Evolutionary conservation across 2,329 filamentous ascomycete genomes (phyloP).

Genomic region (Fusarium redolens): DNA sequence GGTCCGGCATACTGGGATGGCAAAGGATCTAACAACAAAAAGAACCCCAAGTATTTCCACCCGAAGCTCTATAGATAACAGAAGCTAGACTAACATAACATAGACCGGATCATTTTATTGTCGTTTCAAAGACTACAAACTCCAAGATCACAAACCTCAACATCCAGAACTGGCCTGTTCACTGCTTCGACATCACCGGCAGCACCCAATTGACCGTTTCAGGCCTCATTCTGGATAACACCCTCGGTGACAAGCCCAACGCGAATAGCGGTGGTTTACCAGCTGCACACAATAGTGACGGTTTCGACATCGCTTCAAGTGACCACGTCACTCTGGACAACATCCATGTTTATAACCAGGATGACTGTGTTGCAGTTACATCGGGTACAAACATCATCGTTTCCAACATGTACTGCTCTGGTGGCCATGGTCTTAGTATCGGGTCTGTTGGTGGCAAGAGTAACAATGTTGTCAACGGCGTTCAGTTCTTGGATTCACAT

Average conservation of each 20-base stretch:
- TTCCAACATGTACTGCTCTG: slow-evolving; percentile 48
- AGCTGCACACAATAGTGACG: slow-evolving; percentile 64
- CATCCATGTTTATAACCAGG: slow-evolving; percentile 67
- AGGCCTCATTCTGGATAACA: slow-evolving; percentile 54
- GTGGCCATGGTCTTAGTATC: slow-evolving; percentile 55
- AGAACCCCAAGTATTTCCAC: slow-evolving; percentile 28
- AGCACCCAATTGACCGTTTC: slow-evolving; percentile 49
- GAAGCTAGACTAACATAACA: accelerated
- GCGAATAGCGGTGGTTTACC: slow-evolving; percentile 36
- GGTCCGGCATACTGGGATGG: slow-evolving; percentile 27
- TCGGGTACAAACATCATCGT: slow-evolving; percentile 49
- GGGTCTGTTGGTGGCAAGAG: slow-evolving; percentile 57
- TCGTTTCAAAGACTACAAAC: neutral
- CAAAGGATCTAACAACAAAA: neutral
- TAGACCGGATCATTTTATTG: neutral
- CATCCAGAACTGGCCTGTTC: slow-evolving; percentile 55
- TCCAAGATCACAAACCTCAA: slow-evolving; percentile 51
- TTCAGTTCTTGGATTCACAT: slow-evolving; percentile 59
- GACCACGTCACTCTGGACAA: slow-evolving; percentile 61
- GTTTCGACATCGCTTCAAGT: slow-evolving; percentile 65
- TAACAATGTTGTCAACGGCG: slow-evolving; percentile 62
- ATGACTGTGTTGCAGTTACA: slow-evolving; percentile 69
- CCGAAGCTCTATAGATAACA: accelerated
- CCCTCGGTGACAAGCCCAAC: slow-evolving; percentile 45
- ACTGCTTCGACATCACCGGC: slow-evolving; percentile 53